Evolutionary conservation across 2,329 filamentous ascomycete genomes (phyloP).

Genomic region (Leptographium radiaticola): DNA sequence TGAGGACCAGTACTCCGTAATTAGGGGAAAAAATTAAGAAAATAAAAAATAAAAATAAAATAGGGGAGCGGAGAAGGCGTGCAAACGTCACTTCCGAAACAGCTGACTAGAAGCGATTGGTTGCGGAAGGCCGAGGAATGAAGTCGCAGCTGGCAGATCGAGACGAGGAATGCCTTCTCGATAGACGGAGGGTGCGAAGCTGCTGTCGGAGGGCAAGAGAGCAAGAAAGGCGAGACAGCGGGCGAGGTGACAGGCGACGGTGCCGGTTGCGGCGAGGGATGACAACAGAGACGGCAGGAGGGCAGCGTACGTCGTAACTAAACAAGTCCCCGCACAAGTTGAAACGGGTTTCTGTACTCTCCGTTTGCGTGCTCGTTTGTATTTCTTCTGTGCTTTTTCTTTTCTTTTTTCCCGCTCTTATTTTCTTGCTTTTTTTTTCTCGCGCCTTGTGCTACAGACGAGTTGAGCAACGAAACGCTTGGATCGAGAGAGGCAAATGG

Average conservation of each 20-base stretch:
- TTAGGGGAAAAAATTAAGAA: not conserved
- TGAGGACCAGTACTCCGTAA: not conserved
- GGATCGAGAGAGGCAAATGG: too few species aligned
- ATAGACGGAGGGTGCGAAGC: not conserved
- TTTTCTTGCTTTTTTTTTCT: not conserved
- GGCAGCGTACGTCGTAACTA: too few species aligned
- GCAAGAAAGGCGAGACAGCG: not conserved
- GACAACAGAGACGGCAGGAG: not conserved
- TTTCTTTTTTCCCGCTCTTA: not conserved
- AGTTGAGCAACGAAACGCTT: too few species aligned
- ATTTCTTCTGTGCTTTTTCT: not conserved
- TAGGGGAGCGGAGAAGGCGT: not conserved
- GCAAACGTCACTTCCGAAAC: not conserved
- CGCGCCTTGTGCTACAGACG: too few species aligned
- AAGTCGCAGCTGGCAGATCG: not conserved
- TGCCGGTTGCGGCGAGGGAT: too few species aligned
- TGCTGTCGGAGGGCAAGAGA: not conserved
- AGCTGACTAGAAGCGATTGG: not conserved
- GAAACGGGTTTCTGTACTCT: too few species aligned
- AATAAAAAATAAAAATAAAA: not conserved
- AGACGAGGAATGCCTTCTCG: not conserved
- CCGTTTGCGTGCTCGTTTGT: not conserved
- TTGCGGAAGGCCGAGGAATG: not conserved
- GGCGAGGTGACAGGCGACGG: not conserved
- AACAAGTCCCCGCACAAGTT: not conserved